phyloP scores from a whole-genome alignment of 2,329 filamentous ascomycete species.

The Neonectria faginata region DNA sequence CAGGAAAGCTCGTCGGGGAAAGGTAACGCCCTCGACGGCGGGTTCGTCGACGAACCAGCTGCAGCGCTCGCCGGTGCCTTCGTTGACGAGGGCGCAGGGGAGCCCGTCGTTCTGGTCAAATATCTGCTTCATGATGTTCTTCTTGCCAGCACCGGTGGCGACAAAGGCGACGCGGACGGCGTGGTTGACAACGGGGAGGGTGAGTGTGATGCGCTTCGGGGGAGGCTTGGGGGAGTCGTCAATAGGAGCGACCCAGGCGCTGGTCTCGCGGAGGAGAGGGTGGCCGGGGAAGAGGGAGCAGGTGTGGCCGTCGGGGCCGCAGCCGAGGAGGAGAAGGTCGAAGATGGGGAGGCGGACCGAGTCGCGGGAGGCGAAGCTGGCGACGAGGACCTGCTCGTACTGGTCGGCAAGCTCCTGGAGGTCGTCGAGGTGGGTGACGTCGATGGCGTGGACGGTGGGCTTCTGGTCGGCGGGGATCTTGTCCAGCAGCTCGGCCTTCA shows the following conservation, averaged over 20 bases:
- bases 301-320: slow-evolving; percentile 95
- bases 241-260: slow-evolving; percentile 93
- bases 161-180: slow-evolving; percentile 90
- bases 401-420: slow-evolving; percentile 91
- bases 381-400: slow-evolving; percentile 90
- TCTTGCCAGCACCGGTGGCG: slow-evolving; percentile 89
- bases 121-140: slow-evolving; percentile 91
- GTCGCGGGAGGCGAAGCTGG: slow-evolving; percentile 89
- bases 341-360: slow-evolving; percentile 95
- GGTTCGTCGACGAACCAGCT: slow-evolving; percentile 95
- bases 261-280: slow-evolving; percentile 83
- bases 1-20: slow-evolving; percentile 78
- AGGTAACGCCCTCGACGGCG: slow-evolving; percentile 86
- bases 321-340: slow-evolving; percentile 92
- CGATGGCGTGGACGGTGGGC: slow-evolving; percentile 84
- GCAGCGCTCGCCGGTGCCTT: slow-evolving; percentile 83
- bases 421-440: slow-evolving; percentile 74
- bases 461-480: slow-evolving; percentile 78
- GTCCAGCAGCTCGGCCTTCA: slow-evolving; percentile 89
- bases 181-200: slow-evolving; percentile 89
- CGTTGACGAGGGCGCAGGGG: slow-evolving; percentile 90
- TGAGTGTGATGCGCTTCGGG: slow-evolving; percentile 89
- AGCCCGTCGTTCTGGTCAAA: slow-evolving; percentile 83
- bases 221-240: slow-evolving; percentile 96
- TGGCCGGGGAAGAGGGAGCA: slow-evolving; percentile 96